Evolutionary conservation across 176 grass and related monocot species (phyloP).

Genomic region (Cymbopogon citratus): DNA sequence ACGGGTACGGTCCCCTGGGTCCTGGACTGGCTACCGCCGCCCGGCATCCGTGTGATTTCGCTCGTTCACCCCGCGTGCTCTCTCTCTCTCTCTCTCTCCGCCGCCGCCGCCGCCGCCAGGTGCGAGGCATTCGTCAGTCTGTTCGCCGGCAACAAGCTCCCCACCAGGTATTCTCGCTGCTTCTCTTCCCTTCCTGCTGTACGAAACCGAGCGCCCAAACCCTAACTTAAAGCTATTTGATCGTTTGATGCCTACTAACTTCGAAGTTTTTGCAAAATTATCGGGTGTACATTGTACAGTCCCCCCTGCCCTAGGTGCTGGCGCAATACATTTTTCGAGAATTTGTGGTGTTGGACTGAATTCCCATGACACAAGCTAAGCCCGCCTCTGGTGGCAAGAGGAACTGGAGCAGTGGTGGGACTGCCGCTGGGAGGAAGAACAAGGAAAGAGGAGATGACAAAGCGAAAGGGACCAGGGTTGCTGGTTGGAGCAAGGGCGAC

Average conservation of each 20-base stretch:
- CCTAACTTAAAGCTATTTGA: neutral
- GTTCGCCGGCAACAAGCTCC: neutral
- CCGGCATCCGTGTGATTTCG: no score
- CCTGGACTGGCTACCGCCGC: no score
- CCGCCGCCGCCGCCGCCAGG: neutral
- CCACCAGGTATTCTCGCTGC: neutral
- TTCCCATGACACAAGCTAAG: neutral
- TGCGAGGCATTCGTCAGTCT: neutral
- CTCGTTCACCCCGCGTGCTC: no score
- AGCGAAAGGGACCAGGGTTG: slow-evolving; percentile 8
- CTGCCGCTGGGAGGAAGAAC: neutral
- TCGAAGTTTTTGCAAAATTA: neutral
- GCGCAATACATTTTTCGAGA: neutral
- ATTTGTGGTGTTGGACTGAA: neutral
- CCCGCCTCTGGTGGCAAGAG: slow-evolving; percentile 5
- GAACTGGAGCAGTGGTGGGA: neutral
- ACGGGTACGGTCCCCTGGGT: no score
- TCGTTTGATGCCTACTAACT: neutral
- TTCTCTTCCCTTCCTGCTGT: neutral
- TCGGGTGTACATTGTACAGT: neutral
- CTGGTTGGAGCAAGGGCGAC: slow-evolving; percentile 1
- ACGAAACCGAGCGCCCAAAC: neutral
- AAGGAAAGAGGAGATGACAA: slow-evolving; percentile 15
- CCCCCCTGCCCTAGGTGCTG: neutral
- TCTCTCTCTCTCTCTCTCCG: no score